phyloP scores from a whole-genome alignment of 139 green algal species.

The Asterochloris sp. region DNA sequence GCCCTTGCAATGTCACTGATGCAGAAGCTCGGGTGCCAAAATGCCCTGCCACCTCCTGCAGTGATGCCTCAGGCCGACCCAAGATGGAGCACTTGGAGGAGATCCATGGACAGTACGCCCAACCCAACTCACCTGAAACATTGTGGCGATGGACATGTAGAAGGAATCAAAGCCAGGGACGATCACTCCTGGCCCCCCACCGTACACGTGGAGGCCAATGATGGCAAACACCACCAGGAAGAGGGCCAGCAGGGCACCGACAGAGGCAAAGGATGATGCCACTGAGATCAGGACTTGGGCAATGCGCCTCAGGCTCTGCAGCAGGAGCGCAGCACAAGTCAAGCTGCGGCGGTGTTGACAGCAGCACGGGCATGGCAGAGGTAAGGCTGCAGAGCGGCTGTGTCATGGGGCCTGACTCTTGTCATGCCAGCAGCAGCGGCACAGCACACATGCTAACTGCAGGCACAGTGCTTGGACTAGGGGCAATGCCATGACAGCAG shows the following conservation, averaged over 20 bases:
- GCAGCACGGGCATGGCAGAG: neutral
- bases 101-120: too few species aligned
- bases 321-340: neutral
- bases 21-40: too few species aligned
- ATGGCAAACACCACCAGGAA: conserved; percentile 82
- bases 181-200: conserved; percentile 17
- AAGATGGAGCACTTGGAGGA: too few species aligned
- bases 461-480: too few species aligned
- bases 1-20: too few species aligned
- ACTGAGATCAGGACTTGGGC: conserved; percentile 58
- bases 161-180: conserved; percentile 74
- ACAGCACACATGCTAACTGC: too few species aligned
- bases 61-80: too few species aligned
- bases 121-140: conserved; percentile 51
- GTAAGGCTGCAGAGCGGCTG: too few species aligned
- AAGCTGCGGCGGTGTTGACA: neutral
- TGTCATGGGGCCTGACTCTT: too few species aligned
- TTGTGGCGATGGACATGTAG: conserved; percentile 50
- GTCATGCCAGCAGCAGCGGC: too few species aligned
- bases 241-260: conserved; percentile 67
- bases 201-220: conserved; percentile 78
- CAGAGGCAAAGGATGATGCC: conserved; percentile 63
- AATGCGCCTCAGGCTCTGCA: conserved; percentile 62
- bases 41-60: too few species aligned
- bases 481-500: too few species aligned